Percentiles rank a stretch among this genome's conserved stretches.
Conservation (phyloP, 176 grass and related monocot species). For the Pontederia crassipes region DNA sequence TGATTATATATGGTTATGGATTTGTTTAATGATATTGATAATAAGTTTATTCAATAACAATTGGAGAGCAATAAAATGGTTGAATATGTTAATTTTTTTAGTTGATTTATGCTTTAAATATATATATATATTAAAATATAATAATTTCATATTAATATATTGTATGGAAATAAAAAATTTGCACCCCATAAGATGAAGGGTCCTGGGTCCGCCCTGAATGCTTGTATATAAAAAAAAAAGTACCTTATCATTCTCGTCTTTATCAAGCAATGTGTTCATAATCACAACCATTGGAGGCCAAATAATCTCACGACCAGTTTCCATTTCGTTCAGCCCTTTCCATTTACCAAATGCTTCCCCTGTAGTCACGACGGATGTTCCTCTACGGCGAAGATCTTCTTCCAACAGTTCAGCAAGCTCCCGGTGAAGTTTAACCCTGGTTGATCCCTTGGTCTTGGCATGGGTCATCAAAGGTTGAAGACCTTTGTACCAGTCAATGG, state of each 20-base stretch:
- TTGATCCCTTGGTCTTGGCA: constrained; percentile 75
- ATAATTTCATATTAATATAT: no score
- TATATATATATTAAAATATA: no score
- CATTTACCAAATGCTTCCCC: constrained; percentile 80
- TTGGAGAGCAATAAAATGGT: no score
- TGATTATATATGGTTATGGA: no score
- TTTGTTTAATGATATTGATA: no score
- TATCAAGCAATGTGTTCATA: constrained; percentile 67
- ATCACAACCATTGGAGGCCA: constrained; percentile 97
- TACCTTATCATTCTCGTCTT: constrained; percentile 74
- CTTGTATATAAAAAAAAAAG: constrained; percentile 1
- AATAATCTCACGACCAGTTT: constrained; percentile 47
- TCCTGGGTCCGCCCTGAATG: no score
- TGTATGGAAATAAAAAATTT: no score
- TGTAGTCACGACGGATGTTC: constrained; percentile 53
- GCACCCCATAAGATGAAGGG: neutral
- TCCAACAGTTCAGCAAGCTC: constrained; percentile 72
- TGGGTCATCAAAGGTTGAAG: constrained; percentile 67
- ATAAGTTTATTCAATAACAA: no score
- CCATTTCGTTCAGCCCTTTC: constrained; percentile 52
- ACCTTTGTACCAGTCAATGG: constrained; percentile 85
- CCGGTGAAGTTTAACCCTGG: constrained; percentile 64
- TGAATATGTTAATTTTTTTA: no score
- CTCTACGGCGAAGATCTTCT: constrained; percentile 53
- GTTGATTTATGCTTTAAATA: no score